Evolutionary conservation across 192 early-diverging fungal species (phyloP), one percentile per base, ranked within the genome.

Genomic region (Gryganskiella cystojenkinii): DNA sequence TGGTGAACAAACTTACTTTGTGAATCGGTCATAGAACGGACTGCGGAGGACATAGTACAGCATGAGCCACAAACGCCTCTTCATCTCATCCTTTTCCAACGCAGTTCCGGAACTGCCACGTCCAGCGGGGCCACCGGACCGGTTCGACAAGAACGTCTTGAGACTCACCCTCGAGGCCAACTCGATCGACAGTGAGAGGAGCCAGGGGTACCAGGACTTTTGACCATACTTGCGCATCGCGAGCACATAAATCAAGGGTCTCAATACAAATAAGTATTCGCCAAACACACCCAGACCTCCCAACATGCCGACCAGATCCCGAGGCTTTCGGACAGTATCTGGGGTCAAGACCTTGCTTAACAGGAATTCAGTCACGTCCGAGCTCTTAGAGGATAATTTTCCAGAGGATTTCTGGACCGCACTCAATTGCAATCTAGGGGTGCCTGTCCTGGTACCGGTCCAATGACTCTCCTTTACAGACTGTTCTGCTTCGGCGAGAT

Each of bases 181-280:
- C 70, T 99, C 97, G 31, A 95, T 74, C 0, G 82, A 63, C 43
- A 97, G 67, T 0, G 97, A 99, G 15, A 95, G 50, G 17, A 91
- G 71, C 92, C 94, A 97, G 3, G 97, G 95, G 42, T 88, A 85
- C 91, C 93, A 97, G 19, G 93, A 90, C 31, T 80, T 66, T 61
- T 61, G 71, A 11, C 95, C 97, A 61, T 88, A 91, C 47, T 85
- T 87, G 67, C 90, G 82, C 35, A 96, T 88, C 14, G 90, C 89
- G 17, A 96, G 47, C 2, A 96, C 92, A 82, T 97, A 97, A 27
- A 95, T 71, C 2, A 99, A 62, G 17, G 97, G 97, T 44, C 96
- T 84, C 25, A 96, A 45, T 46, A 96, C 91, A 81, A 90, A 95
- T 64, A 95, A 62, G 28, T 88, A 85, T 83, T 99, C 97, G 6